A percentile compares a stretch with the other conserved stretches of the same genome.
These are phyloP conservation scores for Lactarius akahatsu DNA, from an alignment of 768 basidiomycete species.

Conservation along the genomic window DNA sequence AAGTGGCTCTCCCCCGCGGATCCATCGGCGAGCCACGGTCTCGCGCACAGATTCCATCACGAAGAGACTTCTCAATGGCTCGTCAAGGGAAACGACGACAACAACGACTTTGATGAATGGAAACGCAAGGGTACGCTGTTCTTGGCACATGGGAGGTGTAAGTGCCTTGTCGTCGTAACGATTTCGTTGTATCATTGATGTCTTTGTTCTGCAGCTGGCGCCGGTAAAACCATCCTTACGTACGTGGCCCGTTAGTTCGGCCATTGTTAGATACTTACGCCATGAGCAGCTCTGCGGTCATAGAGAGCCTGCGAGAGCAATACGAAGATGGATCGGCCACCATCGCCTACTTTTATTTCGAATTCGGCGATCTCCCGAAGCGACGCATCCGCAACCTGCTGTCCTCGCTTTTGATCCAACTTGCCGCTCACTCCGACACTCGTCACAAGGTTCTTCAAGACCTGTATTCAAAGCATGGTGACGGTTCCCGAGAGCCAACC, in stretches of 20 bases:
- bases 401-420: slow-evolving; percentile 30
- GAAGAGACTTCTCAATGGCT: slow-evolving; percentile 14
- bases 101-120: slow-evolving; percentile 9
- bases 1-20: slow-evolving; percentile 22
- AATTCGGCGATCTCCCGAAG: slow-evolving; percentile 28
- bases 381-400: slow-evolving; percentile 23
- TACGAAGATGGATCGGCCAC: slow-evolving; percentile 2
- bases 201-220: slow-evolving; percentile 8
- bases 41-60: slow-evolving; percentile 11
- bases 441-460: slow-evolving; percentile 6
- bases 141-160: slow-evolving; percentile 17
- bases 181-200: neutral
- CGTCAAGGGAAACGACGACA: slow-evolving; percentile 6
- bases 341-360: slow-evolving; percentile 32
- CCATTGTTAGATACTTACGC: neutral
- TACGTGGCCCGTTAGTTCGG: neutral
- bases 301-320: slow-evolving; percentile 15
- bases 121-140: slow-evolving; percentile 13
- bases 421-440: slow-evolving; percentile 20
- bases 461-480: slow-evolving; percentile 4
- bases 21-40: slow-evolving; percentile 12
- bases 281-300: slow-evolving; percentile 14
- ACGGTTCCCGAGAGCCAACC: slow-evolving; percentile 10
- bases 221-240: slow-evolving; percentile 21
- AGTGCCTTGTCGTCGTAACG: neutral